phyloP scores from a whole-genome alignment of 2,329 filamentous ascomycete species.

The Plenodomus lindquistii region DNA sequence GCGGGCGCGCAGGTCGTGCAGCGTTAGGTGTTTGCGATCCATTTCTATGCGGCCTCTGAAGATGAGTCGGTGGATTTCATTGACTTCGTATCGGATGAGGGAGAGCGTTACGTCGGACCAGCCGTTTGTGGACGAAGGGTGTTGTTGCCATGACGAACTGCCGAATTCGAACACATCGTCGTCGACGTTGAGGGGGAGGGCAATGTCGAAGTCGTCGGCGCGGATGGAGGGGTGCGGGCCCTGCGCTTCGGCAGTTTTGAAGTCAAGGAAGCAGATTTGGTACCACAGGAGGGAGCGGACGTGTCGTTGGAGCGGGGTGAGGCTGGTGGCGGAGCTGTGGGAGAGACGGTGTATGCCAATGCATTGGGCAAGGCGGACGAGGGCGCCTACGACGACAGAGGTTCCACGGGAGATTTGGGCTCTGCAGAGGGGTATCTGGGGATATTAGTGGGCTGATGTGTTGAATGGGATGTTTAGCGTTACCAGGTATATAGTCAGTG shows the following conservation, averaged over 20 bases:
- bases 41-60: slow-evolving; percentile 45
- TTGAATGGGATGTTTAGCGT: neutral
- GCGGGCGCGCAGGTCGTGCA: slow-evolving; percentile 41
- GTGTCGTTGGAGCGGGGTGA: slow-evolving; percentile 42
- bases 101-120: slow-evolving; percentile 43
- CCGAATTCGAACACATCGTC: slow-evolving; percentile 46
- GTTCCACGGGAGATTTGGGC: slow-evolving; percentile 45
- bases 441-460: slow-evolving; percentile 8
- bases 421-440: slow-evolving; percentile 42
- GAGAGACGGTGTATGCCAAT: slow-evolving; percentile 44
- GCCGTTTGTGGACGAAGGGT: slow-evolving; percentile 32
- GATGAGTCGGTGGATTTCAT: slow-evolving; percentile 44
- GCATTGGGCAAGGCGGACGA: slow-evolving; percentile 44
- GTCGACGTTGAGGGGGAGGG: slow-evolving; percentile 42
- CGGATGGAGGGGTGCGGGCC: slow-evolving; percentile 44
- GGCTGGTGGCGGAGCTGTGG: slow-evolving; percentile 38
- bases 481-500: slow-evolving; percentile 45
- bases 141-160: slow-evolving; percentile 39
- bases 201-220: slow-evolving; percentile 43
- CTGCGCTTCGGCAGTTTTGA: slow-evolving; percentile 45
- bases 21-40: slow-evolving; percentile 42
- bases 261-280: slow-evolving; percentile 45
- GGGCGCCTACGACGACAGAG: slow-evolving; percentile 43
- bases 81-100: slow-evolving; percentile 44
- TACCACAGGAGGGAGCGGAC: slow-evolving; percentile 44